These are phyloP conservation scores for Arabis alpina DNA, from an alignment of 345 rosid species.

Conservation along the genomic window DNA sequence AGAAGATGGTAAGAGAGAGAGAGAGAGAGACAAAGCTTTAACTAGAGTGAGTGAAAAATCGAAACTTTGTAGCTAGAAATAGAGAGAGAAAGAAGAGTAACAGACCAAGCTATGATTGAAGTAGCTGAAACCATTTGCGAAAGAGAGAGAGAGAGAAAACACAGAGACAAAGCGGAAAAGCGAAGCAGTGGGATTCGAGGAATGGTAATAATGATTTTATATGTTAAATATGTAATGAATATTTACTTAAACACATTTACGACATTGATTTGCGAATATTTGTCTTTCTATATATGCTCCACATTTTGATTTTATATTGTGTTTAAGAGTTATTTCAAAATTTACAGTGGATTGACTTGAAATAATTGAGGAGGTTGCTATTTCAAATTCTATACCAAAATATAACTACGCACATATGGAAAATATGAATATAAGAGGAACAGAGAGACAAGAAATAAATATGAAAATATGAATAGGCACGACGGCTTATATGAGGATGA, in stretches of 20 bases:
- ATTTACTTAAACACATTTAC: neutral
- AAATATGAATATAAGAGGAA: conserved; percentile 22
- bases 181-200: conserved; percentile 37
- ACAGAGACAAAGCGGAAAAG: conserved; percentile 34
- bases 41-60: conserved; percentile 29
- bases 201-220: conserved; percentile 25
- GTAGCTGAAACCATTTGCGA: conserved; percentile 48
- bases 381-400: neutral
- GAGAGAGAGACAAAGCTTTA: conserved; percentile 11
- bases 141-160: conserved; percentile 13
- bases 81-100: conserved; percentile 17
- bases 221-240: conserved; percentile 4
- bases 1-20: conserved; percentile 9
- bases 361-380: neutral
- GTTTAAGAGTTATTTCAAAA: neutral
- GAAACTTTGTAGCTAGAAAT: conserved; percentile 17
- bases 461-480: too few species aligned
- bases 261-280: conserved; percentile 35
- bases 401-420: neutral
- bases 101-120: conserved; percentile 58
- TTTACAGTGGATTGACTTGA: neutral
- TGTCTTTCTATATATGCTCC: conserved; percentile 24
- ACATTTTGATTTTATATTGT: neutral
- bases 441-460: neutral
- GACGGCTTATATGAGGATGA: too few species aligned